Evolutionary conservation across 2,329 filamentous ascomycete species (phyloP).

Genomic region (Magnaporthiopsis incrustans): DNA sequence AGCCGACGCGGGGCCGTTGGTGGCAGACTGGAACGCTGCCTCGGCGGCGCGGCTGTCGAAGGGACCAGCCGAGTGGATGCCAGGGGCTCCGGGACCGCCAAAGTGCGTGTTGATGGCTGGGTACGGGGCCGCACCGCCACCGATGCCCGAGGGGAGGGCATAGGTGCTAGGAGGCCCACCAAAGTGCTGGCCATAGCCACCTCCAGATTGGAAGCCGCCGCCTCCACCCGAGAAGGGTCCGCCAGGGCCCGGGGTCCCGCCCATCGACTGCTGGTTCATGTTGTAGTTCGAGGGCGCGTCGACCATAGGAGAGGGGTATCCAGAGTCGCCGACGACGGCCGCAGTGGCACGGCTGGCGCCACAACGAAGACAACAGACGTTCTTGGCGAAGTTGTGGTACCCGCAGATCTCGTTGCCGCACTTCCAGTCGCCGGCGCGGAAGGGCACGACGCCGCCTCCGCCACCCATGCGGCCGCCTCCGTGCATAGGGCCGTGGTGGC

Average conservation of each 20-base stretch:
- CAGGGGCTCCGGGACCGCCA: slow-evolving; percentile 53
- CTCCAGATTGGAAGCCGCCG: slow-evolving; percentile 57
- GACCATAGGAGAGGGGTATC: slow-evolving; percentile 76
- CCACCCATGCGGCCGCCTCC: slow-evolving; percentile 74
- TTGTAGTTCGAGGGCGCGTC: slow-evolving; percentile 74
- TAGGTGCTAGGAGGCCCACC: slow-evolving; percentile 84
- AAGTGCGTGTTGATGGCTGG: slow-evolving; percentile 78
- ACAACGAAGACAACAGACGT: slow-evolving; percentile 93
- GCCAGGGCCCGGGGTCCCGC: slow-evolving; percentile 69
- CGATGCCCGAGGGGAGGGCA: slow-evolving; percentile 76
- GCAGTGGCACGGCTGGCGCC: slow-evolving; percentile 91
- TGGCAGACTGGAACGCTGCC: slow-evolving; percentile 85
- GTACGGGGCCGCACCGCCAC: slow-evolving; percentile 70
- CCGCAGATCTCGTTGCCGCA: slow-evolving; percentile 95
- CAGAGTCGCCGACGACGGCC: slow-evolving; percentile 88
- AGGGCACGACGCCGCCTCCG: slow-evolving; percentile 74
- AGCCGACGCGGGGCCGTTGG: slow-evolving; percentile 70
- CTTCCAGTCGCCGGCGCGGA: slow-evolving; percentile 98
- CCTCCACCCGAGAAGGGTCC: slow-evolving; percentile 60
- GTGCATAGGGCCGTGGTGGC: slow-evolving; percentile 60
- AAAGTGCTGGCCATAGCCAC: slow-evolving; percentile 70
- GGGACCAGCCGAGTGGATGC: slow-evolving; percentile 73
- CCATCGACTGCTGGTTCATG: slow-evolving; percentile 84
- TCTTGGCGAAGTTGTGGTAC: slow-evolving; percentile 99
- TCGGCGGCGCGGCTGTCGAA: slow-evolving; percentile 93